Percentiles rank a stretch among this genome's conserved stretches.
These are phyloP conservation scores for Diaporthe amygdali DNA, from an alignment of 2,329 filamentous ascomycete species.

Conservation along the genomic window DNA sequence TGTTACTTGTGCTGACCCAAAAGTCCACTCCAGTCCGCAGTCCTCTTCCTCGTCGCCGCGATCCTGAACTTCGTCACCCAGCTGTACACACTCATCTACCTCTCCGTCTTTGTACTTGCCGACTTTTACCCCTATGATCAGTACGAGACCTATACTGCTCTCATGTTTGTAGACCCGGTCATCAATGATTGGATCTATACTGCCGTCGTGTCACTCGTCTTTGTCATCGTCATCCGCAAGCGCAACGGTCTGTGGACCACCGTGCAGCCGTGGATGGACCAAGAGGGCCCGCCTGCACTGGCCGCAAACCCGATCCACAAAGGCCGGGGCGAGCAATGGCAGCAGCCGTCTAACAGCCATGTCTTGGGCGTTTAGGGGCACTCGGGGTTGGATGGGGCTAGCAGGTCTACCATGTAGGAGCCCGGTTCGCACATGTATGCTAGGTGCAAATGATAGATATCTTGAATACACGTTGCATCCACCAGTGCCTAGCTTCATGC, in stretches of 20 bases:
- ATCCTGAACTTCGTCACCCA: constrained; percentile 35
- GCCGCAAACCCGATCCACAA: neutral
- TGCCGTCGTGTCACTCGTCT: constrained; percentile 31
- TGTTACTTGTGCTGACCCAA: neutral
- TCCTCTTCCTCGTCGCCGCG: constrained; percentile 40
- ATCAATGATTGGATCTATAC: constrained; percentile 29
- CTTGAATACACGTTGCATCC: neutral
- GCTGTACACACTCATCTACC: constrained; percentile 26
- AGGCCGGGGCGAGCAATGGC: constrained; percentile 27
- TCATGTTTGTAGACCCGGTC: constrained; percentile 26
- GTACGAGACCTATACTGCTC: neutral
- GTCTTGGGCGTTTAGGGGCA: neutral
- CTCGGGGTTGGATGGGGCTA: neutral
- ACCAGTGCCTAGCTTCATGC: too few relatives aligned
- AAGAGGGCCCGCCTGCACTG: neutral
- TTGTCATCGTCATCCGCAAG: constrained; percentile 29
- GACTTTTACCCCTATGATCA: neutral
- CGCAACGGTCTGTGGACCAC: constrained; percentile 33
- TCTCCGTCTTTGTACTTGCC: constrained; percentile 20
- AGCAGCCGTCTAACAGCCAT: neutral
- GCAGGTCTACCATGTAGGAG: neutral
- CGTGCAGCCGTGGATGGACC: constrained; percentile 25
- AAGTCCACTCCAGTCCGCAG: constrained; percentile 29
- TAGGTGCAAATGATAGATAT: neutral
- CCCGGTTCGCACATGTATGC: neutral